Evolutionary conservation across 2,329 filamentous ascomycete genomes (phyloP), one percentile per base, ranked within the genome.

Genomic region (Verticillium nubilum): DNA sequence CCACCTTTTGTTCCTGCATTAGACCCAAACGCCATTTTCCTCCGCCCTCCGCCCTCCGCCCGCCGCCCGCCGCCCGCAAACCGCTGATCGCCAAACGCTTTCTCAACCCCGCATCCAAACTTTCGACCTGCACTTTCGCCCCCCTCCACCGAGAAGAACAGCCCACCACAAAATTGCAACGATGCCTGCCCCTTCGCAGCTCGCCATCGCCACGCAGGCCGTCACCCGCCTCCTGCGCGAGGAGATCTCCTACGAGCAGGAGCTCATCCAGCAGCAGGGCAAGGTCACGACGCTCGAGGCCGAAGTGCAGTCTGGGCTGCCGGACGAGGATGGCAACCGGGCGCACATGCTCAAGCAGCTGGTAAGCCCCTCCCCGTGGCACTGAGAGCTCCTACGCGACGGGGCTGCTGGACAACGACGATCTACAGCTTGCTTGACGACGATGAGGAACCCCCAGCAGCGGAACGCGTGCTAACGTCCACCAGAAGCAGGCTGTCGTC

Each of bases 171-270:
- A 29, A 54, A 28, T 58, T 52, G 42, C 65, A 75, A 56, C 29
- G 56, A 97, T 97, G 92, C 83, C 91, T 3, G 82, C 91, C 31
- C 90, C 90, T 52, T 87, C 88, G 1, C 83, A 87, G 66, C 86
- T 97, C 72, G 76, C 85, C 68, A 95, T 97, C 70, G 87, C 89
- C 52, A 95, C 91, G 26, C 85, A 88, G 62, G 86, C 91, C 23
- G 86, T 98, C 66, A 81, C 84, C 67, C 91, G 95, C 61, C 85
- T 98, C 54, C 85, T 97, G 65, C 97, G 96, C 75, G 95, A 99
- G 75, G 91, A 97, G 74, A 80, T 84, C 42, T 94, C 88, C 68
- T 98, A 99, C 78, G 89, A 93, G 80, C 89, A 89, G 71, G 95
- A 99, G 74, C 83, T 93, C 23, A 79, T 83, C 64, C 80, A 88